A percentile compares a stretch with the other conserved stretches of the same genome.
Conservation (phyloP, 768 basidiomycete species). For the Pleurotus tuber-regium region DNA sequence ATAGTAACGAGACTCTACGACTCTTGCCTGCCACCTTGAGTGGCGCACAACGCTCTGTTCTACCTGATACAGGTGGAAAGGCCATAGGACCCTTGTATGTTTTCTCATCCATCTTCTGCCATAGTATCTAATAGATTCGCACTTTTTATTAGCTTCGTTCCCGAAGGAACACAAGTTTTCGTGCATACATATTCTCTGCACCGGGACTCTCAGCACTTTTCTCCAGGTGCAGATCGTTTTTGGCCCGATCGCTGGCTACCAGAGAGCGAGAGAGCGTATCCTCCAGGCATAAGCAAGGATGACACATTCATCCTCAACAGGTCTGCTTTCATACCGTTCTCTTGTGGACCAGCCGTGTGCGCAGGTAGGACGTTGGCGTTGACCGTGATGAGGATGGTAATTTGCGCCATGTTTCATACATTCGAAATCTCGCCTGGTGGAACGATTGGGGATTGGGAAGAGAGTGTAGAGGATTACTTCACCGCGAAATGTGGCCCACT, state of each 20-base stretch:
- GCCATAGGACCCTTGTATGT: slow-evolving; percentile 39
- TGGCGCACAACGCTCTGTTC: slow-evolving; percentile 41
- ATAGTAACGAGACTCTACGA: slow-evolving; percentile 49
- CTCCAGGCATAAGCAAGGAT: slow-evolving; percentile 18
- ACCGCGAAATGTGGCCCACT: slow-evolving; percentile 4
- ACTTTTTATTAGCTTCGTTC: slow-evolving; percentile 32
- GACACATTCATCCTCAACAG: slow-evolving; percentile 25
- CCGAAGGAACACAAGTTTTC: slow-evolving; percentile 37
- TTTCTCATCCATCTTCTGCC: no score
- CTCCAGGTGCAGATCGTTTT: slow-evolving; percentile 33
- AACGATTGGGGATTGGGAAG: slow-evolving; percentile 25
- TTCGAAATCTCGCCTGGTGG: slow-evolving; percentile 30
- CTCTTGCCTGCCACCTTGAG: slow-evolving; percentile 48
- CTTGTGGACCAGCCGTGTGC: slow-evolving; percentile 40
- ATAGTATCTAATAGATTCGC: no score
- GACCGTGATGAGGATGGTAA: slow-evolving; percentile 37
- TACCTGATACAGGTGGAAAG: slow-evolving; percentile 32
- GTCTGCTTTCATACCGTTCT: slow-evolving; percentile 43
- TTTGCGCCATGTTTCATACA: slow-evolving; percentile 34
- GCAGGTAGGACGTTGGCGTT: slow-evolving; percentile 41
- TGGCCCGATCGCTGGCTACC: slow-evolving; percentile 43
- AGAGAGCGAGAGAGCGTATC: slow-evolving; percentile 21
- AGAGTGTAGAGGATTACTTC: slow-evolving; percentile 29
- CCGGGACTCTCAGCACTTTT: slow-evolving; percentile 44
- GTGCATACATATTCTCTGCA: slow-evolving; percentile 41